Evolutionary conservation across 345 rosid species (phyloP).

Genomic region (Pistacia atlantica): DNA sequence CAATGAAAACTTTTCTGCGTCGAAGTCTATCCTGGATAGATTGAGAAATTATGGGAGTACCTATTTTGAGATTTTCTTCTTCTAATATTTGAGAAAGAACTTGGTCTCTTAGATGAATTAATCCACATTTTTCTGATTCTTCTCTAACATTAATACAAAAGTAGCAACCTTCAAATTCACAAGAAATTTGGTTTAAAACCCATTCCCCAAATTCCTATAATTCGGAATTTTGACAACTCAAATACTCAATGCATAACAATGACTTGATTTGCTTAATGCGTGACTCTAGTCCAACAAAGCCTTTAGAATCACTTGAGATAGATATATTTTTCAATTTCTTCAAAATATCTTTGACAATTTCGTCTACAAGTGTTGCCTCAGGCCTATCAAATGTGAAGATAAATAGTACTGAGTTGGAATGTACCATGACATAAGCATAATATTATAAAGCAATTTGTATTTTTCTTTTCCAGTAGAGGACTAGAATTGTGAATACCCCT

Average conservation of each 20-base stretch:
- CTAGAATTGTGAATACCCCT: too few relatives aligned
- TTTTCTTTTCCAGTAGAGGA: too few relatives aligned
- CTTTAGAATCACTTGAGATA: not conserved
- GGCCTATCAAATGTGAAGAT: not conserved
- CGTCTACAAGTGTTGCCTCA: slow-evolving; percentile 1
- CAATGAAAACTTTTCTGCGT: not conserved
- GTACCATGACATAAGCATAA: too few relatives aligned
- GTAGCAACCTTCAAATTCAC: not conserved
- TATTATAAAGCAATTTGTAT: too few relatives aligned
- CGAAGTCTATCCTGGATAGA: not conserved
- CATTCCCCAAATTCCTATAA: slow-evolving; percentile 9
- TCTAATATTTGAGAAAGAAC: not conserved
- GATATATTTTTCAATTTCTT: slow-evolving; percentile 3
- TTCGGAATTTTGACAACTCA: too few relatives aligned
- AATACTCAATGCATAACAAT: not conserved
- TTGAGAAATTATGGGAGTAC: not conserved
- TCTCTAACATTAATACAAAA: not conserved
- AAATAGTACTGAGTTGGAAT: not conserved
- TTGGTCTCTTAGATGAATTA: not conserved
- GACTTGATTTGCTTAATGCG: not conserved
- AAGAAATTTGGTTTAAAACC: slow-evolving; percentile 3
- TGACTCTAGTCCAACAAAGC: not conserved
- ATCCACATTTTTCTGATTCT: not conserved
- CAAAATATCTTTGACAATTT: slow-evolving; percentile 3
- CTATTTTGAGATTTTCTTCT: not conserved